Percentiles rank a stretch among this genome's conserved stretches.
These are phyloP conservation scores for Trichoderma hamatum DNA, from an alignment of 2,329 filamentous ascomycete species.

Conservation along the genomic window DNA sequence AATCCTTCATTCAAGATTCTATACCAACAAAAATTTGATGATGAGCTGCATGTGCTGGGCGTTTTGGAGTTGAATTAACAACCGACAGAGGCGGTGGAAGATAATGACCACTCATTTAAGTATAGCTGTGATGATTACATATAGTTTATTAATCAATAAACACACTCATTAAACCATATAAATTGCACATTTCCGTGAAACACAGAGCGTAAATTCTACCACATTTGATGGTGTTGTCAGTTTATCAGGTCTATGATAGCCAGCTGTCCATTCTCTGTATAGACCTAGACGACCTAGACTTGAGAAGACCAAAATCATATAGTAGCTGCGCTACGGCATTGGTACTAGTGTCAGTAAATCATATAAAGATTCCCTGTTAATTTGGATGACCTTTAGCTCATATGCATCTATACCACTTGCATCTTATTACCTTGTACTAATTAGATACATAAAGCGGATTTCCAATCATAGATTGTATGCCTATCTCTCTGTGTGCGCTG, in stretches of 20 bases:
- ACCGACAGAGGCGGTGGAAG: background rate
- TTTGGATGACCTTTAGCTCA: no score
- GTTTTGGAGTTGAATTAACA: background rate
- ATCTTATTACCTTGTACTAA: no score
- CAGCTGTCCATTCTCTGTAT: background rate
- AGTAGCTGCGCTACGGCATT: no score
- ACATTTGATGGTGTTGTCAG: background rate
- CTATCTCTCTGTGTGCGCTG: no score
- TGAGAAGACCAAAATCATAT: no score
- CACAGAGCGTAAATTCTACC: background rate
- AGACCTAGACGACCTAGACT: no score
- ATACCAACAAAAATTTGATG: background rate
- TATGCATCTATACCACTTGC: no score
- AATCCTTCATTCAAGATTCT: background rate
- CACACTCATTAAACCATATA: background rate
- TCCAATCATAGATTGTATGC: no score
- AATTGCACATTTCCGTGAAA: background rate
- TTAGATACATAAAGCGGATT: no score
- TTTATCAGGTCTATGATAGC: background rate
- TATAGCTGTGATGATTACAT: background rate
- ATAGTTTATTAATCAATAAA: background rate
- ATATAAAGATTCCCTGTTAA: no score
- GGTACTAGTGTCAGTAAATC: no score
- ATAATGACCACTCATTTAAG: background rate
- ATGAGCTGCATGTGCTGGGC: background rate